Evolutionary conservation across 2,329 filamentous ascomycete genomes (phyloP), one percentile per base, ranked within the genome.

Genomic region (Aspergillus sp.): DNA sequence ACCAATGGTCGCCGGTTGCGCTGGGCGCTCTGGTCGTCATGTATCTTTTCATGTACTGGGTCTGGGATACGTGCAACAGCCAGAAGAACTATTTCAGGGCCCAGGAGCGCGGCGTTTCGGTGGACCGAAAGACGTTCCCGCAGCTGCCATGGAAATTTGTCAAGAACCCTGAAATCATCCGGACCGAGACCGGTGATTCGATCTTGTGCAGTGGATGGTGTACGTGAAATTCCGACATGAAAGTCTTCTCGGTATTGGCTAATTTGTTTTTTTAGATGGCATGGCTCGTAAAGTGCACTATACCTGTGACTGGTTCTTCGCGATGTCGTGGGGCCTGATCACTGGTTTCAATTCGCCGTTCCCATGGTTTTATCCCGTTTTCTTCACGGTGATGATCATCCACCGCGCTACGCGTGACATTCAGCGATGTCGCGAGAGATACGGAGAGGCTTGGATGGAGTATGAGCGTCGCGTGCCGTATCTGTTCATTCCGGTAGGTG

Each of bases 51-150:
- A 85, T 89, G 66, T 96, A 96, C 82, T 94, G 90, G 85, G 82
- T 96, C 56, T 96, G 92, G 91, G 92, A 96, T 73, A 95, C 91
- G 36, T 87, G 86, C 76, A 96, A 96, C 79, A 90, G 87, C 69
- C 92, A 96, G 77, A 96, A 96, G 85, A 96, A 96, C 78, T 86
- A 89, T 65, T 96, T 96, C 85, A 87, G 92, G 54, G 85, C 88
- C 62, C 83, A 86, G 78, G 90, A 96, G 78, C 86, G 88, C 58
- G 91, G 91, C 59, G 86, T 86, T 20, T 65, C 68, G 36, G 75
- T 88, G 53, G 81, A 87, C 72, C 89, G 92, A 68, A 90, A 87
- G 67, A 87, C 91, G 1, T 96, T 96, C 78, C 92, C 93, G 2
- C 90, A 93, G 74, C 84, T 96, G 5, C 92, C 91, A 6, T 96